These are phyloP conservation scores for Tardiomyces blankii DNA, from an alignment of 1,139 yeast genomes.

Conservation along the genomic window DNA sequence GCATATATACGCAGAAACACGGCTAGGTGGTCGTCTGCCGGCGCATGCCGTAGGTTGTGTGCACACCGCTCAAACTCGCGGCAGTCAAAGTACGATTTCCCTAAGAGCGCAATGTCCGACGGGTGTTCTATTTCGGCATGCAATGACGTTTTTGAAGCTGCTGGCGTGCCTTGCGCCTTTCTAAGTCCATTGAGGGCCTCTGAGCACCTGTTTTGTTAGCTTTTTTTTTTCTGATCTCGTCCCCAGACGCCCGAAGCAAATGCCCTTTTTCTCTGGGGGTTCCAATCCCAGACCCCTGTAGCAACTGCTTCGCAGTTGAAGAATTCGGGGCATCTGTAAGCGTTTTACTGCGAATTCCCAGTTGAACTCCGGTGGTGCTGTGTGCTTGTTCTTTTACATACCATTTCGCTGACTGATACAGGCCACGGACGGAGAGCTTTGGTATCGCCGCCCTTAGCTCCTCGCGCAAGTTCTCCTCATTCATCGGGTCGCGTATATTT, in stretches of 20 bases:
- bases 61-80: conserved; percentile 82
- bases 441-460: conserved; percentile 23
- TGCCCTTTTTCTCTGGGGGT: too few relatives aligned
- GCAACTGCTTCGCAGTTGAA: too few relatives aligned
- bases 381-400: too few relatives aligned
- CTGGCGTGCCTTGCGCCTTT: conserved; percentile 3
- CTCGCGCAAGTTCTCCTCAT: not conserved
- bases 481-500: not conserved
- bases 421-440: conserved; percentile 36
- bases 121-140: conserved; percentile 2
- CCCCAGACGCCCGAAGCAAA: too few relatives aligned
- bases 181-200: conserved; percentile 57
- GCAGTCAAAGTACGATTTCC: conserved; percentile 66
- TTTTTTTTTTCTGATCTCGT: too few relatives aligned
- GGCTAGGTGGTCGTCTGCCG: conserved; percentile 33
- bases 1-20: conserved; percentile 61
- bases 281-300: too few relatives aligned
- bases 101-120: conserved; percentile 34
- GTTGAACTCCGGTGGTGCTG: too few relatives aligned
- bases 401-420: conserved; percentile 73
- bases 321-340: too few relatives aligned
- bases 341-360: too few relatives aligned
- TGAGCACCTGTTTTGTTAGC: conserved; percentile 32
- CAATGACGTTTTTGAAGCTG: conserved; percentile 5
- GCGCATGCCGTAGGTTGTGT: conserved; percentile 39